Percentiles rank a stretch among this genome's conserved stretches.
Conservation (phyloP, 495 filamentous ascomycete genomes). For the Aspergillus conjunctus region DNA sequence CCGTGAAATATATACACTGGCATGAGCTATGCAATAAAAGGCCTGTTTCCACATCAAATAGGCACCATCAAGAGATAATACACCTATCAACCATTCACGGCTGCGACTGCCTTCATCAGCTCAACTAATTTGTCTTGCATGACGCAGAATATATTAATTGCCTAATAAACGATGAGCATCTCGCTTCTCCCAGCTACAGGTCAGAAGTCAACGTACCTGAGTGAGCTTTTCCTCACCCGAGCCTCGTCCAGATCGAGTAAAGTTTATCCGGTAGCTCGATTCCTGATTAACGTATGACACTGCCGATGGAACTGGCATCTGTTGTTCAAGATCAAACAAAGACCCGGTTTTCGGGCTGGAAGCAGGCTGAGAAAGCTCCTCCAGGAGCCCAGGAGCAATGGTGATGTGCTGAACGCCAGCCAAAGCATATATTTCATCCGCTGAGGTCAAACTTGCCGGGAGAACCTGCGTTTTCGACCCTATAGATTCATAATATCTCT, state of each 20-base stretch:
- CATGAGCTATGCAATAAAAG: no score
- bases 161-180: slow-evolving; percentile 31
- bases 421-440: slow-evolving; percentile 57
- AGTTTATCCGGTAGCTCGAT: slow-evolving; percentile 48
- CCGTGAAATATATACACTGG: no score
- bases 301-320: slow-evolving; percentile 9
- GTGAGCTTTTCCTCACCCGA: slow-evolving; percentile 54
- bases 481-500: slow-evolving; percentile 53
- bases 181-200: neutral
- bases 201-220: slow-evolving; percentile 37
- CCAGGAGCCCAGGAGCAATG: slow-evolving; percentile 53
- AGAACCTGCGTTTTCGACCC: slow-evolving; percentile 53
- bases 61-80: no score
- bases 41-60: no score
- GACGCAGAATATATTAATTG: slow-evolving; percentile 62
- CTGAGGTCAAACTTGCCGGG: slow-evolving; percentile 57
- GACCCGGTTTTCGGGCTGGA: slow-evolving; percentile 33
- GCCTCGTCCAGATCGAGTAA: slow-evolving; percentile 50
- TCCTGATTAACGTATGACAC: slow-evolving; percentile 46
- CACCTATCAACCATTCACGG: no score
- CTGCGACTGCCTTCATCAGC: slow-evolving; percentile 22
- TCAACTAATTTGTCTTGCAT: slow-evolving; percentile 57
- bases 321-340: slow-evolving; percentile 35
- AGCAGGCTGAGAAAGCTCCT: slow-evolving; percentile 43
- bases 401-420: slow-evolving; percentile 62